phyloP scores from a whole-genome alignment of 2,329 filamentous ascomycete genomes.

The Pseudohalonectria lignicola region DNA sequence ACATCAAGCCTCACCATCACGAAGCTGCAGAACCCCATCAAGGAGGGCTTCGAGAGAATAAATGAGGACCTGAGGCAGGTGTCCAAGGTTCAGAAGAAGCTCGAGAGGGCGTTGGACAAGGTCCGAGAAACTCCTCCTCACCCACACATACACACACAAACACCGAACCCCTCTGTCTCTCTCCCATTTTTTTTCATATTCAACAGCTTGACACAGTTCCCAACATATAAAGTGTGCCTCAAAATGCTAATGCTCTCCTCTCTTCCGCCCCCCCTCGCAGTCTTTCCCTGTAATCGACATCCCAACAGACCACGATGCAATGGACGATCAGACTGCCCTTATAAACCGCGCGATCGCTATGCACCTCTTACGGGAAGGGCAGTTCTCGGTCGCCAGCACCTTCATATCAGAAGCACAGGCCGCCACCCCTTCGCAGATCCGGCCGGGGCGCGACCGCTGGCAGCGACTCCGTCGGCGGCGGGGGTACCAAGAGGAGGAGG shows the following conservation, averaged over 20 bases:
- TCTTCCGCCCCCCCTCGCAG: not conserved
- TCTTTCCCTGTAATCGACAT: conserved; percentile 44
- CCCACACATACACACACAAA: not conserved
- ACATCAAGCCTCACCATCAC: conserved; percentile 65
- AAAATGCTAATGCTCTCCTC: no score
- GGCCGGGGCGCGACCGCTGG: no score
- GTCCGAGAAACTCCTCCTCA: no score
- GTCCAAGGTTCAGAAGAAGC: conserved; percentile 70
- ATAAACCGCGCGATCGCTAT: conserved; percentile 93
- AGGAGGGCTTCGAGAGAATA: conserved; percentile 67
- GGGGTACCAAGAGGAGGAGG: conserved; percentile 20
- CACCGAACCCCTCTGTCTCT: no score
- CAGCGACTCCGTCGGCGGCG: no score
- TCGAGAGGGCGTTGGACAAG: conserved; percentile 77
- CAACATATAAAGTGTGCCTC: no score
- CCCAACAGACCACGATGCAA: conserved; percentile 68
- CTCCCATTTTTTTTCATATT: no score
- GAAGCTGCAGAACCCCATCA: conserved; percentile 77
- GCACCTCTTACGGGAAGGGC: conserved; percentile 89
- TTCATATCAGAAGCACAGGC: conserved; percentile 64
- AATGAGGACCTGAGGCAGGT: conserved; percentile 75
- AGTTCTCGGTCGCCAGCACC: conserved; percentile 77
- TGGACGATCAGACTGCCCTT: conserved; percentile 62
- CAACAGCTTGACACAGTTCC: not conserved
- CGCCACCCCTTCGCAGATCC: conserved; percentile 1